Conservation (phyloP, 2,329 filamentous ascomycete genomes). For the Xylariaceae sp. region DNA sequence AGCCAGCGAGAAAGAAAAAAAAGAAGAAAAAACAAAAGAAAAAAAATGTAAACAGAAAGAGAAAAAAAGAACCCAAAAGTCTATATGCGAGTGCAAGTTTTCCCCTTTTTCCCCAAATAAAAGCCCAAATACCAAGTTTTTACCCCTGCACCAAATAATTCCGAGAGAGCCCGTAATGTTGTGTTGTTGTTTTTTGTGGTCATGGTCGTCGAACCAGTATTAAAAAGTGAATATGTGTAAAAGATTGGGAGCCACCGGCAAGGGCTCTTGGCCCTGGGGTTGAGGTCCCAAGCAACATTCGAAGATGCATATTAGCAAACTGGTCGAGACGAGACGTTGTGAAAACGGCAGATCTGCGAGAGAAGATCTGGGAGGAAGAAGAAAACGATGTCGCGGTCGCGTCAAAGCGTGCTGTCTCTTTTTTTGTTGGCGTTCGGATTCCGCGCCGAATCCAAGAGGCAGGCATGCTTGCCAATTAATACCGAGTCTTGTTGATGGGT, state of each 20-base stretch:
- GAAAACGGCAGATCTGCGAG: background rate
- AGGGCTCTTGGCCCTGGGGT: background rate
- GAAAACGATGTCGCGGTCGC: background rate
- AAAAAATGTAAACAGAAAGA: slow-evolving; percentile 23
- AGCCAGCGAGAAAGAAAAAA: slow-evolving; percentile 27
- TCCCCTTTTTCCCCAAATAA: slow-evolving; percentile 27
- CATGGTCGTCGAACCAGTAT: slow-evolving; percentile 26
- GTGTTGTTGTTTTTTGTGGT: slow-evolving; percentile 4
- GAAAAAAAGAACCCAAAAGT: slow-evolving; percentile 25
- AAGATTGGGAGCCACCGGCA: background rate
- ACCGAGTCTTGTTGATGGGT: background rate
- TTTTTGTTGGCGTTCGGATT: background rate
- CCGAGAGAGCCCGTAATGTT: slow-evolving; percentile 16
- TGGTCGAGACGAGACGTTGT: background rate
- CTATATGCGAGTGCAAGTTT: slow-evolving; percentile 31
- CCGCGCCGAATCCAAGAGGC: background rate
- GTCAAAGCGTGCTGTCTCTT: background rate
- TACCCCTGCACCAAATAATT: slow-evolving; percentile 24
- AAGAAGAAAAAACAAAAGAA: slow-evolving; percentile 23
- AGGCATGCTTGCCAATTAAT: background rate
- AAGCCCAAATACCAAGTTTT: slow-evolving; percentile 27
- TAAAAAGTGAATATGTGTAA: slow-evolving; percentile 21
- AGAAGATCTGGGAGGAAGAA: background rate
- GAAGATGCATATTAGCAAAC: background rate
- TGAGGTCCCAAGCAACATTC: background rate